These are phyloP conservation scores for Stenogyne calaminthoides DNA, from an alignment of 305 asterid genomes.

Conservation along the genomic window DNA sequence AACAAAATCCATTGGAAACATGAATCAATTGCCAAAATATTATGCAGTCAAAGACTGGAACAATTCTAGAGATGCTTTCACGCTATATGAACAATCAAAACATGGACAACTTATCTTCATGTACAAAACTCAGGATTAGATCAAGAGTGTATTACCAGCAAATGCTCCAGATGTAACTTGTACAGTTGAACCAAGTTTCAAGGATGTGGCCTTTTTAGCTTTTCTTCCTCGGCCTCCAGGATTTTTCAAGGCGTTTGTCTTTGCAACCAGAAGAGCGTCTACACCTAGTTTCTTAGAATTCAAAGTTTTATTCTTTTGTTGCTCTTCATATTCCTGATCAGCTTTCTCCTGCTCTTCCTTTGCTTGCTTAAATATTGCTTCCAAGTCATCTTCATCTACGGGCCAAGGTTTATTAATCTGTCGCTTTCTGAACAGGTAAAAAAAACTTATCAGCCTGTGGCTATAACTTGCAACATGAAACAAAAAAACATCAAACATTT, in stretches of 20 bases:
- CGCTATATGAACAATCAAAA: too few species aligned
- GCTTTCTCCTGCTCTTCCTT: constrained; percentile 88
- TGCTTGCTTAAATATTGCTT: constrained; percentile 69
- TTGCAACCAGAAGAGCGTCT: constrained; percentile 37
- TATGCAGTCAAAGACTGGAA: background rate
- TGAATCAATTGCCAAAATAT: background rate
- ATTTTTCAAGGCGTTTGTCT: constrained; percentile 34
- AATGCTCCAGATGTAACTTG: constrained; percentile 78
- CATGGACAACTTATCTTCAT: too few species aligned
- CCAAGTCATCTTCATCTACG: constrained; percentile 68
- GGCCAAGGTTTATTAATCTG: constrained; percentile 88
- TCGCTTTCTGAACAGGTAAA: constrained; percentile 64
- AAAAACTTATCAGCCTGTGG: background rate
- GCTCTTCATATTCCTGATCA: constrained; percentile 67
- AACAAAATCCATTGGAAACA: background rate
- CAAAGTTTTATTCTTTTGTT: constrained; percentile 42
- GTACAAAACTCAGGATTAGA: too few species aligned
- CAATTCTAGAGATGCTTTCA: too few species aligned
- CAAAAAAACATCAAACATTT: too few species aligned
- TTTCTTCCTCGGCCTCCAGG: constrained; percentile 54
- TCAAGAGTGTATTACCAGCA: too few species aligned
- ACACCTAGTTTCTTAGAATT: constrained; percentile 38
- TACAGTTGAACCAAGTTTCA: constrained; percentile 62
- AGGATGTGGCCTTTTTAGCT: constrained; percentile 36
- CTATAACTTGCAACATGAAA: too few species aligned